Evolutionary conservation across 1,284 basidiomycete genomes (phyloP).

Genomic region (Puccinia sorghi): DNA sequence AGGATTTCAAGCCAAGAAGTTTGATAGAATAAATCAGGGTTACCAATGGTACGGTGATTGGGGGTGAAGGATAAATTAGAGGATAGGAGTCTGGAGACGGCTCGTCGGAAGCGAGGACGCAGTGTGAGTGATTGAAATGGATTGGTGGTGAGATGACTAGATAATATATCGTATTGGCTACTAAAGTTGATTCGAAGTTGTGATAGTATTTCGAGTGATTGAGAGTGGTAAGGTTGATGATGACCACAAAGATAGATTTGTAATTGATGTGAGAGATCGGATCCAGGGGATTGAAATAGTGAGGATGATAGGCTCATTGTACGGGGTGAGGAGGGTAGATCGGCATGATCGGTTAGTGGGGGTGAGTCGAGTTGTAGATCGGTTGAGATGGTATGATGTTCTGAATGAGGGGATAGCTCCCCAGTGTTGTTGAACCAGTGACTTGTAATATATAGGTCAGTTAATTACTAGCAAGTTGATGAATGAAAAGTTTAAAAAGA

Average conservation of each 20-base stretch:
- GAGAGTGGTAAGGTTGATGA: slow-evolving; percentile 18
- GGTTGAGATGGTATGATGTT: slow-evolving; percentile 17
- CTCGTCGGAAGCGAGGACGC: slow-evolving; percentile 4
- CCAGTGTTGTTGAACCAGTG: not conserved
- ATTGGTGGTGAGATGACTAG: not conserved
- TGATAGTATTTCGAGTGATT: slow-evolving; percentile 6
- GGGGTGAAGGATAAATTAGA: not conserved
- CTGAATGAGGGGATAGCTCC: not conserved
- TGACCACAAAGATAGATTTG: slow-evolving; percentile 20
- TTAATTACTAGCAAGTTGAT: not conserved
- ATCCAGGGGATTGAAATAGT: not conserved
- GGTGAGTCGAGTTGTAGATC: slow-evolving; percentile 6
- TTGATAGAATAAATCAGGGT: slow-evolving; percentile 8
- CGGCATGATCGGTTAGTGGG: not conserved
- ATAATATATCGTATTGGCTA: not conserved
- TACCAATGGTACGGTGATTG: not conserved
- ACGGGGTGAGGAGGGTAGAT: not conserved
- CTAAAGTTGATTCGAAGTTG: slow-evolving; percentile 24
- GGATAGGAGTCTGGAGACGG: slow-evolving; percentile 1
- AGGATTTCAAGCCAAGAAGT: slow-evolving; percentile 30
- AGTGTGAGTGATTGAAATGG: not conserved
- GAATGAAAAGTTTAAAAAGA: too few species aligned
- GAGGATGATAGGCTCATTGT: not conserved
- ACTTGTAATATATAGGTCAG: too few species aligned
- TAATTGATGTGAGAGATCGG: slow-evolving; percentile 15